Evolutionary conservation across 2,329 filamentous ascomycete genomes (phyloP).

Genomic region (Neoarthrinium moseri): DNA sequence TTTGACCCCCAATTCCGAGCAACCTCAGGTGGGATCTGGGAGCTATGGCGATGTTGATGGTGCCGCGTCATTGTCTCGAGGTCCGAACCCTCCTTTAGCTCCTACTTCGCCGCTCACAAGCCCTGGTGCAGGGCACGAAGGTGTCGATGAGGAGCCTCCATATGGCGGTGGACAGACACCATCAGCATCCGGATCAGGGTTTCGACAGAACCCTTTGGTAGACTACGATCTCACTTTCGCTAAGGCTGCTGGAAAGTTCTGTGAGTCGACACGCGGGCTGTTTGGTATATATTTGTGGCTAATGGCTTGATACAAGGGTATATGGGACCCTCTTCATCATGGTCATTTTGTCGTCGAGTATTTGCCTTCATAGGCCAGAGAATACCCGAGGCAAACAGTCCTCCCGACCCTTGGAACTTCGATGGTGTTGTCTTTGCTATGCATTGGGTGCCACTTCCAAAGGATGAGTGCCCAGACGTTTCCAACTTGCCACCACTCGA

Average conservation of each 20-base stretch:
- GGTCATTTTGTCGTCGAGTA: background rate
- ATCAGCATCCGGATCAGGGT: background rate
- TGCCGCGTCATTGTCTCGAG: too few species aligned
- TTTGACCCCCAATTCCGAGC: too few species aligned
- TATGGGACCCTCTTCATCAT: background rate
- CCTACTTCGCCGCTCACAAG: too few species aligned
- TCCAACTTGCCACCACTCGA: background rate
- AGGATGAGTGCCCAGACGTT: background rate
- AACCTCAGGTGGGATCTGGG: too few species aligned
- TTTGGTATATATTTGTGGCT: too few species aligned
- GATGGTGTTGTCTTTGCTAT: background rate
- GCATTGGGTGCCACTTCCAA: background rate
- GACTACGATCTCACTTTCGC: background rate
- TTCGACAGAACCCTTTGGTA: background rate
- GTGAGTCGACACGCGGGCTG: too few species aligned
- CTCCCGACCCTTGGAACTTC: background rate
- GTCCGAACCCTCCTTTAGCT: too few species aligned
- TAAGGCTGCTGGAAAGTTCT: background rate
- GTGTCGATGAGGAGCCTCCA: too few species aligned
- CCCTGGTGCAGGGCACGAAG: too few species aligned
- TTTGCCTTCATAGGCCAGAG: background rate
- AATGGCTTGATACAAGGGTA: too few species aligned
- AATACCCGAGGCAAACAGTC: background rate
- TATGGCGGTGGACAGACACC: background rate
- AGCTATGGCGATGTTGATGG: too few species aligned